Conservation (phyloP, 768 basidiomycete genomes). For the Pleurotus salmoneostramineus region DNA sequence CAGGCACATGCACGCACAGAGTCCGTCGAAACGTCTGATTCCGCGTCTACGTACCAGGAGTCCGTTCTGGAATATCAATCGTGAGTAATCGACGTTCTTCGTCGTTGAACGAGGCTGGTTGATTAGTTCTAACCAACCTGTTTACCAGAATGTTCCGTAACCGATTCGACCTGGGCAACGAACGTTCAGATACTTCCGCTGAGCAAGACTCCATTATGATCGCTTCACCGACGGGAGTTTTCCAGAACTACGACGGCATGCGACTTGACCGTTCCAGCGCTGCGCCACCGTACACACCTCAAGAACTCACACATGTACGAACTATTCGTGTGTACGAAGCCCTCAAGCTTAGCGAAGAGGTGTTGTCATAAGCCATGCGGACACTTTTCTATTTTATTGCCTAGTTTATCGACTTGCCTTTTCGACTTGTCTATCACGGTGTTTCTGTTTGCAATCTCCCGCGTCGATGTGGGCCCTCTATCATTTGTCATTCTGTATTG, state of each 20-base stretch:
- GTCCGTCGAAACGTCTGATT: conserved; percentile 2
- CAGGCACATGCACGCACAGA: conserved; percentile 9
- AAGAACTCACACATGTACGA: conserved; percentile 21
- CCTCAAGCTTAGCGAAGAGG: conserved; percentile 14
- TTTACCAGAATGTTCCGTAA: conserved; percentile 4
- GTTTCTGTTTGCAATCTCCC: too few species aligned
- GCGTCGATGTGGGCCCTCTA: too few species aligned
- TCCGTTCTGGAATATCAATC: conserved; percentile 9
- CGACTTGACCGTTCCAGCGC: conserved; percentile 10
- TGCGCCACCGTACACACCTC: conserved; percentile 19
- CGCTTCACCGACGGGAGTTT: conserved; percentile 6
- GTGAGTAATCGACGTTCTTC: neutral
- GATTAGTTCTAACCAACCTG: neutral
- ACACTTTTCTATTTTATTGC: neutral
- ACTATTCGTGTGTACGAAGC: conserved; percentile 22
- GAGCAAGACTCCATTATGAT: conserved; percentile 1
- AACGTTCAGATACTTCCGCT: conserved; percentile 7
- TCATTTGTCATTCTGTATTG: too few species aligned
- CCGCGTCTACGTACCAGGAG: conserved; percentile 10
- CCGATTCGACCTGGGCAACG: conserved; percentile 3
- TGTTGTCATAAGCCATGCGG: neutral
- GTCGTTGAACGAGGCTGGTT: neutral
- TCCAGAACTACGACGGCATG: conserved; percentile 12
- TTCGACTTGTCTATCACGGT: too few species aligned
- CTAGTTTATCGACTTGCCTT: neutral